Evolutionary conservation across 805 yeast species (phyloP).

Genomic region (Lipomyces yamadae): DNA sequence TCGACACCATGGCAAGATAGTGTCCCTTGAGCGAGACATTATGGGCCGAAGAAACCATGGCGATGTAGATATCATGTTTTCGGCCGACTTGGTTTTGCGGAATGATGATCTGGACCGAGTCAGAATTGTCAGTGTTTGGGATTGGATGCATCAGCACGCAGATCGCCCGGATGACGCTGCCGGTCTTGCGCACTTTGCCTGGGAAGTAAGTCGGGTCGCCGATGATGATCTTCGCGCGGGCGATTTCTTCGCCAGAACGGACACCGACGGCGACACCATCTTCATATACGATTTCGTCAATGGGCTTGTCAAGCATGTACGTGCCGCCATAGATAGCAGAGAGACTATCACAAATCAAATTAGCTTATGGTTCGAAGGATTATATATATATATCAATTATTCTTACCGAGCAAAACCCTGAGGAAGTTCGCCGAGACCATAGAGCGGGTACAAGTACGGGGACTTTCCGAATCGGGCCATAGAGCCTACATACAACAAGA

Average conservation of each 20-base stretch:
- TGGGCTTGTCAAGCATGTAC: constrained; percentile 95
- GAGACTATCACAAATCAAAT: constrained; percentile 45
- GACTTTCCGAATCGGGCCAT: constrained; percentile 95
- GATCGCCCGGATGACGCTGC: constrained; percentile 80
- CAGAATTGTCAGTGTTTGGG: constrained; percentile 78
- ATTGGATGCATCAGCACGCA: constrained; percentile 90
- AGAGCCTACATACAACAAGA: constrained; percentile 81
- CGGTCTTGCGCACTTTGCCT: constrained; percentile 71
- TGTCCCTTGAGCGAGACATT: constrained; percentile 88
- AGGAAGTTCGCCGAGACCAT: constrained; percentile 97
- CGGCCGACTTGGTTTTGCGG: constrained; percentile 96
- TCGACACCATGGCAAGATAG: constrained; percentile 90
- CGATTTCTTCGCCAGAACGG: constrained; percentile 86
- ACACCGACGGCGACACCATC: constrained; percentile 82
- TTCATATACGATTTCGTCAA: constrained; percentile 82
- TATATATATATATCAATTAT: neutral
- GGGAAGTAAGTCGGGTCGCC: constrained; percentile 99
- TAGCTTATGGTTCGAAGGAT: neutral
- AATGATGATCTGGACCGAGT: constrained; percentile 90
- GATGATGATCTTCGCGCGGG: constrained; percentile 89
- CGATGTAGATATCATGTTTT: constrained; percentile 92
- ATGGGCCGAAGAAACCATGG: constrained; percentile 86
- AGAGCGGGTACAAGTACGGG: constrained; percentile 93
- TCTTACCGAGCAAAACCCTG: constrained; percentile 87
- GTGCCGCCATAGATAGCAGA: constrained; percentile 98